Base-by-base conservation (phyloP, 2,329 filamentous ascomycete genomes). In the Fusarium tanahbumbuense region DNA sequence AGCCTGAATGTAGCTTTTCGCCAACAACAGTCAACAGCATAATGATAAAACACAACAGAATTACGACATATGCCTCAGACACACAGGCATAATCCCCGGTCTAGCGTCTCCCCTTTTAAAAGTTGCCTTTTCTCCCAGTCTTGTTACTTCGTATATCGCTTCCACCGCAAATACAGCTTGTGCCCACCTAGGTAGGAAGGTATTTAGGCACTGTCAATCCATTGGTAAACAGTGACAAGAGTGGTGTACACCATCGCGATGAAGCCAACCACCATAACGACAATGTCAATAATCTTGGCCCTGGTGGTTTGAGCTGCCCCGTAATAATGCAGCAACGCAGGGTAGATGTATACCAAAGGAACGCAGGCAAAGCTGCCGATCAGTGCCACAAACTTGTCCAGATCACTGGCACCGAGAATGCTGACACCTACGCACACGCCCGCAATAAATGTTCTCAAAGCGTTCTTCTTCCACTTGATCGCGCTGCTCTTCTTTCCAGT, bases 391-490 rank as follows among this genome's bases (percentile, higher is more conserved):
- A 93, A 93, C 67, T 91, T 89, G 78, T 93, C 91, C 65, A 93
- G 81, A 76, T 92, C 89, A 44, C 85, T 88, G 1, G 91, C 89
- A 18, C 91, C 91, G 3, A 88, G 72, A 15, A 91, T 87, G 18
- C 89, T 85, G 45, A 93, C 83, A 22, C 83, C 81, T 11, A 88
- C 88, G 68, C 90, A 92, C 11, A 89, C 40, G 3, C 85, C 76
- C 32, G 91, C 87, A 23, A 92, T 75, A 0, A 77, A 73, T 0
- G 87, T 84, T 23, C 91, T 83, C 72, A 93, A 87, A 2, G 79
- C 84, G 72, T 93, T 93, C 85, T 93, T 93, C 80, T 89, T 89
- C 91, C 91, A 93, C 77, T 93, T 93, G 67, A 89, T 91, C 40
- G 83, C 80, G 34, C 82, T 77, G 65, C 86, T 87, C 73, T 86